phyloP scores from a whole-genome alignment of 192 early-diverging fungal genomes.

The Rhizophagus sp. region DNA sequence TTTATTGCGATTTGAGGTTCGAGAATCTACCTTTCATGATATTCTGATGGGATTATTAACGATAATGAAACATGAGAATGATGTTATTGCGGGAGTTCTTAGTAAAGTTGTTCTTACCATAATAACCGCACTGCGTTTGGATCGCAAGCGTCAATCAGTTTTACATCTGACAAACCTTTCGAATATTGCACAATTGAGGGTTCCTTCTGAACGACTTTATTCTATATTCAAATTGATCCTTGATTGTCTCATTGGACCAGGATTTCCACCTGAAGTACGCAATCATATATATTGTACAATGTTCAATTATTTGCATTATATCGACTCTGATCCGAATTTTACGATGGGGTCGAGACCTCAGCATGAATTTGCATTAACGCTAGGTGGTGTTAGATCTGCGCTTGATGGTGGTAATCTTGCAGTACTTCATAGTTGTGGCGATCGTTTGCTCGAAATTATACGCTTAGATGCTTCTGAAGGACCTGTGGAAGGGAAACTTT shows the following conservation, averaged over 20 bases:
- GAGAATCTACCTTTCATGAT: conserved; percentile 63
- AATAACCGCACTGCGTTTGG: conserved; percentile 56
- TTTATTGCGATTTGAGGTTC: conserved; percentile 58
- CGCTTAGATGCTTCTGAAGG: conserved; percentile 85
- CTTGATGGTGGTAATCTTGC: conserved; percentile 50
- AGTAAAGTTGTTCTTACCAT: conserved; percentile 59
- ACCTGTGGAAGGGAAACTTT: conserved; percentile 78
- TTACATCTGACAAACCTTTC: conserved; percentile 43
- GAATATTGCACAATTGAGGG: conserved; percentile 7
- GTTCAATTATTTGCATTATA: conserved; percentile 26
- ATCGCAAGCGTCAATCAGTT: conserved; percentile 54
- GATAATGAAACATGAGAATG: conserved; percentile 53
- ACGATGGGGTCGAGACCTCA: conserved; percentile 10
- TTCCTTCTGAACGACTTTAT: conserved; percentile 35
- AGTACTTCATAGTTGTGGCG: conserved; percentile 56
- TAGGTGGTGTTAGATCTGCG: conserved; percentile 26
- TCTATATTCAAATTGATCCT: conserved; percentile 35
- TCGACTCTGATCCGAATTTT: conserved; percentile 5
- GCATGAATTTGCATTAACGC: not conserved
- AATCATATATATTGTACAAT: conserved; percentile 23
- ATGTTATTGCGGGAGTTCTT: conserved; percentile 53
- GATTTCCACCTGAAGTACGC: conserved; percentile 7
- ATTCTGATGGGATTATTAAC: conserved; percentile 68
- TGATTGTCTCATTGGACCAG: conserved; percentile 27
- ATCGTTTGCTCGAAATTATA: conserved; percentile 71